phyloP scores from a whole-genome alignment of 257 asterid species.

The Gentiana macrophylla region DNA sequence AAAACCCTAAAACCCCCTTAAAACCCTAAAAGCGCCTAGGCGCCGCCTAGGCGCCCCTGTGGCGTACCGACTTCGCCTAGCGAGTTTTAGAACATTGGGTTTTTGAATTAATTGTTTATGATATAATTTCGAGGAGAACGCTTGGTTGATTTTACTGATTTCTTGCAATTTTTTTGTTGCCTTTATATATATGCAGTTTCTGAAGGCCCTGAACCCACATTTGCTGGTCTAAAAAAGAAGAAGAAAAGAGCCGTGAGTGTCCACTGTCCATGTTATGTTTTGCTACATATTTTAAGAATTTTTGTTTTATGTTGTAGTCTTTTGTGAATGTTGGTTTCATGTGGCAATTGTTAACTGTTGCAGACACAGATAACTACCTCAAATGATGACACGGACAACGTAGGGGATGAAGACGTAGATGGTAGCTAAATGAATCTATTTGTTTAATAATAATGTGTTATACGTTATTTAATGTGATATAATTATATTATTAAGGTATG shows the following conservation, averaged over 20 bases:
- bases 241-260: slow-evolving; percentile 58
- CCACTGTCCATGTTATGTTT: not conserved
- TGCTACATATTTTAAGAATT: not conserved
- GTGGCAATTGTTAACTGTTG: slow-evolving; percentile 7
- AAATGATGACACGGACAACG: slow-evolving; percentile 54
- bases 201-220: slow-evolving; percentile 59
- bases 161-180: not conserved
- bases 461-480: no score
- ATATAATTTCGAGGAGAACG: not conserved
- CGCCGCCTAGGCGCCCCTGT: no score
- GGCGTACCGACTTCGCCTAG: no score
- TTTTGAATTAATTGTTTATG: not conserved
- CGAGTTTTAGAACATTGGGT: no score
- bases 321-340: not conserved
- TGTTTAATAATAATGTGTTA: no score
- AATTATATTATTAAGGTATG: not conserved
- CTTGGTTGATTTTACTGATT: not conserved
- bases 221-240: slow-evolving; percentile 79
- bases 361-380: slow-evolving; percentile 59
- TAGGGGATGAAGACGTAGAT: slow-evolving; percentile 58
- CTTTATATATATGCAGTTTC: slow-evolving; percentile 37
- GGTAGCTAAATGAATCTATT: slow-evolving; percentile 22
- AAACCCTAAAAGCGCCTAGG: no score
- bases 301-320: not conserved
- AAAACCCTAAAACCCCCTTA: no score